These are phyloP conservation scores for Fusarium luffae DNA, from an alignment of 2,329 filamentous ascomycete species.

Conservation along the genomic window DNA sequence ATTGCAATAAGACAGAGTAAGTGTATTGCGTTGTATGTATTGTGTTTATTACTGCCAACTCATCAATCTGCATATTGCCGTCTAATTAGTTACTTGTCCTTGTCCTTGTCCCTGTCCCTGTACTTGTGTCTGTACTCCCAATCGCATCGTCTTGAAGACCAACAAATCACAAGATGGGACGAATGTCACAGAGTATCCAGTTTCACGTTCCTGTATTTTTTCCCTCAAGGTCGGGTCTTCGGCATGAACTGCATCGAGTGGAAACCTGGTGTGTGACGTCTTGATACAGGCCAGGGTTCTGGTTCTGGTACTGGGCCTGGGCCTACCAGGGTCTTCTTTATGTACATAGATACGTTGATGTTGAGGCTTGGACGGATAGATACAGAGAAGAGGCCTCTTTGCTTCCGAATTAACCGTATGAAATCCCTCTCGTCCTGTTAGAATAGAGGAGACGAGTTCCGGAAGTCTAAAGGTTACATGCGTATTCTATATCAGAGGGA, in stretches of 20 bases:
- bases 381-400: neutral
- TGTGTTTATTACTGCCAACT: slow-evolving; percentile 8
- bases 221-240: slow-evolving; percentile 11
- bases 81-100: neutral
- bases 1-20: neutral
- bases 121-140: neutral
- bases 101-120: neutral
- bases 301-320: neutral
- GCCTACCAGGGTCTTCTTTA: neutral
- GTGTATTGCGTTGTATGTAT: neutral
- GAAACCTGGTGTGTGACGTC: slow-evolving; percentile 19
- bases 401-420: neutral
- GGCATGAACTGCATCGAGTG: slow-evolving; percentile 24
- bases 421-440: neutral
- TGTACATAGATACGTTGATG: neutral
- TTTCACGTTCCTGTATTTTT: neutral
- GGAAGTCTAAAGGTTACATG: neutral
- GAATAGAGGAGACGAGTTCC: neutral
- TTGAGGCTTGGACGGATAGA: neutral
- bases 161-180: slow-evolving; percentile 16
- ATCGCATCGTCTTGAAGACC: neutral
- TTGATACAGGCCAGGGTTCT: neutral
- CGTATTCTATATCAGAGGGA: neutral
- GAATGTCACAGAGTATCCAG: neutral
- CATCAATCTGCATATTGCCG: slow-evolving; percentile 23